Percentiles rank a stretch among this genome's conserved stretches.
These are phyloP conservation scores for Geotrichum klebahnii DNA, from an alignment of 1,139 yeast species.

Conservation along the genomic window DNA sequence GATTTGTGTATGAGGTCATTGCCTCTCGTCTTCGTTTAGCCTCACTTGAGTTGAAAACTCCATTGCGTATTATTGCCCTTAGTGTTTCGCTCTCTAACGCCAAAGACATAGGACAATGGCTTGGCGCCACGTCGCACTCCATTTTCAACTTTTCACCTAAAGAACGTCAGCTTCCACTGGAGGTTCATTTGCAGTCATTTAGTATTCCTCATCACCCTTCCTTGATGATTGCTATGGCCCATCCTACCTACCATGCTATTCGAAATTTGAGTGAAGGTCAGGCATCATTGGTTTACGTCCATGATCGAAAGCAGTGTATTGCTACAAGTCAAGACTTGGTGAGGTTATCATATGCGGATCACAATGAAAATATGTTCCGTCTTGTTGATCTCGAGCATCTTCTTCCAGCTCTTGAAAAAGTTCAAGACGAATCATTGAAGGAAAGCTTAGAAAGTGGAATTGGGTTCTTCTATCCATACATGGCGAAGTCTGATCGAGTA, in stretches of 20 bases:
- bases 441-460: constrained; percentile 57
- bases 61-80: constrained; percentile 58
- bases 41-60: constrained; percentile 54
- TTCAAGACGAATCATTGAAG: constrained; percentile 49
- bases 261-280: constrained; percentile 35
- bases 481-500: constrained; percentile 52
- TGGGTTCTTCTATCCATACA: constrained; percentile 58
- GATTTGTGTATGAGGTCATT: constrained; percentile 63
- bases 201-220: constrained; percentile 50
- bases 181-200: constrained; percentile 55
- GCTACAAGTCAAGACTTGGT: constrained; percentile 50
- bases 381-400: constrained; percentile 42
- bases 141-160: constrained; percentile 68
- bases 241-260: constrained; percentile 45
- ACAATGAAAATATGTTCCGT: constrained; percentile 40
- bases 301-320: constrained; percentile 53
- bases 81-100: constrained; percentile 69
- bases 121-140: constrained; percentile 59
- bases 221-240: constrained; percentile 49
- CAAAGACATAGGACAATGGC: constrained; percentile 79
- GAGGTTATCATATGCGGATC: constrained; percentile 38
- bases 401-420: constrained; percentile 43
- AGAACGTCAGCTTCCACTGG: constrained; percentile 54
- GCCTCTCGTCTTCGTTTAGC: constrained; percentile 70
- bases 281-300: constrained; percentile 51